Base-by-base conservation (phyloP, 2,329 filamentous ascomycete species). In the Calonectria fujianensis region DNA sequence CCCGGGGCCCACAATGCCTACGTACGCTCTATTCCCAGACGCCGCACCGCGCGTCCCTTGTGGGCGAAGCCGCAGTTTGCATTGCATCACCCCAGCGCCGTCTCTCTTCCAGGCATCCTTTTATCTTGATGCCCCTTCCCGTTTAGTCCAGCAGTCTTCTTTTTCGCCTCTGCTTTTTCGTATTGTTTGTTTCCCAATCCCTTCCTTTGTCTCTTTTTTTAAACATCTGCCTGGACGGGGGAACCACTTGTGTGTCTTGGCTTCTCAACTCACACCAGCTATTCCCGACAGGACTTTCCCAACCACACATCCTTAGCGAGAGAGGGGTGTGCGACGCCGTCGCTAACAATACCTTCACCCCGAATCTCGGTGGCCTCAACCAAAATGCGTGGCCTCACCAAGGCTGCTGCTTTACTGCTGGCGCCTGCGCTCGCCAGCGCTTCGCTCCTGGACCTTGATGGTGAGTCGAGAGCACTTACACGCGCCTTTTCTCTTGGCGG, bases 361-460 rank as follows among this genome's bases (percentile, higher is more conserved):
- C 50, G 48, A 54, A 52, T 41, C 2, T 61, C 70, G 63, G 71
- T 48, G 50, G 65, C 68, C 72, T 74, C 70, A 67, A 73, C 64
- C 71, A 77, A 66, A 39, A 83, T 83, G 82, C 81, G 80, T 74
- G 78, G 81, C 79, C 76, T 82, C 57, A 69, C 71, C 70, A 76
- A 81, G 80, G 80, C 81, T 79, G 80, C 80, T 32, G 80, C 76
- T 54, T 69, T 80, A 32, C 52, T 82, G 78, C 77, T 82, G 72
- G 77, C 75, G 69, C 79, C 78, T 29, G 76, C 76, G 66, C 65
- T 81, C 77, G 78, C 72, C 74, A 66, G 54, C 51, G 74, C 71
- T 50, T 75, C 69, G 37, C 27, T 52, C 24, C 24, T 70, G 51
- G 57, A 45, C 39, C 14, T 64, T 16, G 41, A 68, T 31, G 64